Evolutionary conservation across 1,284 basidiomycete genomes (phyloP).

Genomic region (Ganoderma lucidum): DNA sequence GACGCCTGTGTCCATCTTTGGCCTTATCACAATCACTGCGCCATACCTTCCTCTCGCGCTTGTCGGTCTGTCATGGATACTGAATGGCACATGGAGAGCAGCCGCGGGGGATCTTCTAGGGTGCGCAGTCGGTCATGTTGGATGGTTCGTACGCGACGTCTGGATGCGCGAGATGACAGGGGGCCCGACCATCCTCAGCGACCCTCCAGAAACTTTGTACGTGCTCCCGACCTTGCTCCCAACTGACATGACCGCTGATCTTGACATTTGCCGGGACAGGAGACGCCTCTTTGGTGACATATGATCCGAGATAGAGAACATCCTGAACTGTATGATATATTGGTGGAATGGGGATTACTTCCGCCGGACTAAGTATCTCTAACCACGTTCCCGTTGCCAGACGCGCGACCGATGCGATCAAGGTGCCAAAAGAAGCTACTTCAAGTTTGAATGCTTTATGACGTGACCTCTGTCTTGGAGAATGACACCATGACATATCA

Average conservation of each 20-base stretch:
- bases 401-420: not conserved
- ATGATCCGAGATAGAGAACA: constrained; percentile 29
- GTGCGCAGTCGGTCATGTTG: constrained; percentile 89
- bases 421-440: not conserved
- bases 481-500: not conserved
- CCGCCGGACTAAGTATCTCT: not conserved
- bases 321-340: constrained; percentile 9
- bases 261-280: constrained; percentile 44
- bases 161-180: constrained; percentile 94
- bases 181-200: constrained; percentile 76
- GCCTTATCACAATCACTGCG: constrained; percentile 92
- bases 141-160: constrained; percentile 93
- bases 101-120: constrained; percentile 89
- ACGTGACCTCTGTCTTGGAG: not conserved
- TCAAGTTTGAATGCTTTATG: not conserved
- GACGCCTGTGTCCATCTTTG: constrained; percentile 95
- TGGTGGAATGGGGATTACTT: constrained; percentile 2
- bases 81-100: constrained; percentile 88
- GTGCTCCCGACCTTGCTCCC: constrained; percentile 44
- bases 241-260: constrained; percentile 11
- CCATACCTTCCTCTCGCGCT: constrained; percentile 95
- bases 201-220: constrained; percentile 82
- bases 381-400: not conserved
- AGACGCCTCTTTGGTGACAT: constrained; percentile 73
- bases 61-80: constrained; percentile 89